Conservation (phyloP, 139 green algal genomes). For the Nannochloris sp. region DNA sequence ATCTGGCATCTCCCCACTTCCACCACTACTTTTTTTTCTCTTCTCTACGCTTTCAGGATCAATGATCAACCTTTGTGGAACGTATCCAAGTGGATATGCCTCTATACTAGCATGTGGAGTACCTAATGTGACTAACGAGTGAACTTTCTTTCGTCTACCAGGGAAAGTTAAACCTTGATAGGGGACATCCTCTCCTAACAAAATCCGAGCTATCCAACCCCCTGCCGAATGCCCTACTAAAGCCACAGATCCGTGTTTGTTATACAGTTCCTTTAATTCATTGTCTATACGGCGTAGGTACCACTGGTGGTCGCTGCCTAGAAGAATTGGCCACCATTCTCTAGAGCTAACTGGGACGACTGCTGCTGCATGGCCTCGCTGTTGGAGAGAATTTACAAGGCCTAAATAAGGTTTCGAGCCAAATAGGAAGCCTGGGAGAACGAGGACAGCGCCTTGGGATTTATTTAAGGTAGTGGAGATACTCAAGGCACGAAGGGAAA, state of each 20-base stretch:
- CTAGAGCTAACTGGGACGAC: background rate
- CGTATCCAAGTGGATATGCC: conserved; percentile 29
- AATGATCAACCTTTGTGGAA: background rate
- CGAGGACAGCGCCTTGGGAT: background rate
- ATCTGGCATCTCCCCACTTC: background rate
- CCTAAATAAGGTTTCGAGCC: background rate
- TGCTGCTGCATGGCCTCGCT: conserved; percentile 4
- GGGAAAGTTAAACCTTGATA: conserved; percentile 25
- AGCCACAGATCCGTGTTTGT: conserved; percentile 7
- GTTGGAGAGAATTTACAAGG: background rate
- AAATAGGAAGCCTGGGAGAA: conserved; percentile 19
- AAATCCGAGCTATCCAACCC: conserved; percentile 32
- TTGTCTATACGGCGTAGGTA: conserved; percentile 16
- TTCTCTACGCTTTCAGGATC: background rate
- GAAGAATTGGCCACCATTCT: conserved; percentile 5
- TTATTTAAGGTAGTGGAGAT: no score
- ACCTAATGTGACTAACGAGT: conserved; percentile 36
- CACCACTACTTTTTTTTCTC: no score
- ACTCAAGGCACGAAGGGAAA: no score
- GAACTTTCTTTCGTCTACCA: conserved; percentile 5
- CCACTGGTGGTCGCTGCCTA: background rate
- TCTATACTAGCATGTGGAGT: conserved; percentile 33
- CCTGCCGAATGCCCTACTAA: conserved; percentile 41
- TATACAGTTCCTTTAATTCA: background rate
- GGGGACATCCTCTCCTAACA: conserved; percentile 16